These are phyloP conservation scores for Tardiomyces depauwii DNA, from an alignment of 1,139 yeast species.

Conservation along the genomic window DNA sequence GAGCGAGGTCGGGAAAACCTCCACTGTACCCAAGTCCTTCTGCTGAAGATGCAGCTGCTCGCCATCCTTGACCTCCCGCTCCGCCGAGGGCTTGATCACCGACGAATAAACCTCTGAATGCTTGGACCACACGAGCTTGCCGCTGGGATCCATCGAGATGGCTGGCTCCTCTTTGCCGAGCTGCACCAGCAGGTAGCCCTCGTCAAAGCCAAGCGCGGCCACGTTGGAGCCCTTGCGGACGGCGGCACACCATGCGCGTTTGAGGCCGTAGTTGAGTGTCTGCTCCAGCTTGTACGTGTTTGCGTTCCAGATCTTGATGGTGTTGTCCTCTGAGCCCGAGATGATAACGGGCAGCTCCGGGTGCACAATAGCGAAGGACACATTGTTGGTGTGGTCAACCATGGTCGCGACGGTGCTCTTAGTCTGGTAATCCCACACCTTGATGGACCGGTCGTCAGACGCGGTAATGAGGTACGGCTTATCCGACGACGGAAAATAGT, in stretches of 20 bases:
- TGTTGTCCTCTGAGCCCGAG: slow-evolving; percentile 84
- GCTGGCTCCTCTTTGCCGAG: slow-evolving; percentile 93
- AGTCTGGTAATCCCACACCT: slow-evolving; percentile 96
- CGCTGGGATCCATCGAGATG: slow-evolving; percentile 84
- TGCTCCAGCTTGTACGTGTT: slow-evolving; percentile 81
- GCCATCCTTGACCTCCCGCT: slow-evolving; percentile 52
- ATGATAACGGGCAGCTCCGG: slow-evolving; percentile 86
- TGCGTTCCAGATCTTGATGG: slow-evolving; percentile 90
- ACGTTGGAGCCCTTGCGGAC: slow-evolving; percentile 66
- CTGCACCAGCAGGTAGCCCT: slow-evolving; percentile 78
- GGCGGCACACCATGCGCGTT: slow-evolving; percentile 94
- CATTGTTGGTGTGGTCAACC: slow-evolving; percentile 90
- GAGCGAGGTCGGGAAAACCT: slow-evolving; percentile 79
- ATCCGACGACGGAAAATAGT: slow-evolving; percentile 93
- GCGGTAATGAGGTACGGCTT: slow-evolving; percentile 91
- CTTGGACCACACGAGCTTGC: slow-evolving; percentile 83
- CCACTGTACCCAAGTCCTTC: slow-evolving; percentile 86
- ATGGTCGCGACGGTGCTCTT: slow-evolving; percentile 90
- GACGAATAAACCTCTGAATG: slow-evolving; percentile 85
- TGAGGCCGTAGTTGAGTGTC: slow-evolving; percentile 80
- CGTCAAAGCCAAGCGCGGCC: slow-evolving; percentile 88
- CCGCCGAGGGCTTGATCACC: slow-evolving; percentile 56
- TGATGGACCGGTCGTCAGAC: slow-evolving; percentile 84
- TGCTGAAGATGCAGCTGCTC: slow-evolving; percentile 37
- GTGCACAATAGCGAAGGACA: slow-evolving; percentile 93